These are phyloP conservation scores for Fusarium tupiense DNA, from an alignment of 2,329 filamentous ascomycete genomes.

Conservation along the genomic window DNA sequence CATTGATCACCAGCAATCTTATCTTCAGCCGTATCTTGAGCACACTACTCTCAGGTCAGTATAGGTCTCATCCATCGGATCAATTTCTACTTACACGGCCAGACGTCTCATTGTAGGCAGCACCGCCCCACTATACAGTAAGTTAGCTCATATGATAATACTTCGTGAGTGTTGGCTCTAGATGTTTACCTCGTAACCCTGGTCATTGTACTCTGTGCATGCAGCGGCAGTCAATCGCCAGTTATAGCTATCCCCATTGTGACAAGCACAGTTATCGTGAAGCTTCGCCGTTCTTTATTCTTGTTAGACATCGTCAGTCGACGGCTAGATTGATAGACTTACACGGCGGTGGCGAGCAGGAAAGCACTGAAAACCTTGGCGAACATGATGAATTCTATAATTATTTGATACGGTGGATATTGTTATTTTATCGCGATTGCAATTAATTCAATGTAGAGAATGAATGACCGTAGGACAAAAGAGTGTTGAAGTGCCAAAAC, in stretches of 20 bases:
- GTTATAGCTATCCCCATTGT: constrained; percentile 36
- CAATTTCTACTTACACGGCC: no score
- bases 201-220: constrained; percentile 27
- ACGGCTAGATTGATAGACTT: background rate
- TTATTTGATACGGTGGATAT: no score
- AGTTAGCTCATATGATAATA: no score
- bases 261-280: constrained; percentile 32
- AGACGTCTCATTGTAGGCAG: no score
- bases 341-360: constrained; percentile 23
- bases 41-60: no score
- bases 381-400: constrained; percentile 9
- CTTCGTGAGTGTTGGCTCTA: no score
- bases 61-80: no score
- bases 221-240: constrained; percentile 33
- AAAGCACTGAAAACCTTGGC: constrained; percentile 22
- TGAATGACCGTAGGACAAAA: background rate
- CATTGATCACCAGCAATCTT: no score
- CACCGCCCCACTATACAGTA: no score
- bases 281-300: constrained; percentile 17
- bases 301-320: background rate
- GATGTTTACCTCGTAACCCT: constrained; percentile 10
- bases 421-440: background rate
- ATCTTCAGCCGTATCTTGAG: no score
- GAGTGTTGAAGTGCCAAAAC: background rate
- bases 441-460: background rate